Evolutionary conservation across 768 basidiomycete genomes (phyloP).

Genomic region (Pulveroboletus ravenelii): DNA sequence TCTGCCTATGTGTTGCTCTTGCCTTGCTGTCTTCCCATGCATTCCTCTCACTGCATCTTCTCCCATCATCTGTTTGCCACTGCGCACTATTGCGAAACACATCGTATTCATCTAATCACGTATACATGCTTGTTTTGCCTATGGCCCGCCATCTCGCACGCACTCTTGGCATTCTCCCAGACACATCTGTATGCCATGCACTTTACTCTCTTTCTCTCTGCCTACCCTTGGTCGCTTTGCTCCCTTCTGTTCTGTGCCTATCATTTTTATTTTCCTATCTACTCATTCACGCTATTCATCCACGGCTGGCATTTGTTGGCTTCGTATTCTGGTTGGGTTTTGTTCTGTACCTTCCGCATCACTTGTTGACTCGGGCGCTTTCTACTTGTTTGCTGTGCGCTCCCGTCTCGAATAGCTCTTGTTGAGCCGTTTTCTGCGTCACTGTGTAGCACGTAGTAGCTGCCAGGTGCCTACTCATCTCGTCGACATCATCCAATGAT

Average conservation of each 20-base stretch:
- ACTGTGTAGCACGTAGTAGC: conserved; percentile 33
- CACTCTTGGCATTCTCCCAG: conserved; percentile 20
- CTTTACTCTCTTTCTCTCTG: conserved; percentile 1
- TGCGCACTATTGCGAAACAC: conserved; percentile 33
- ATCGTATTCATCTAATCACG: conserved; percentile 31
- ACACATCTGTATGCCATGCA: conserved; percentile 26
- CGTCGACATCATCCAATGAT: conserved; percentile 10
- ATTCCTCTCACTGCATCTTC: conserved; percentile 21
- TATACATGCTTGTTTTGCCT: conserved; percentile 35
- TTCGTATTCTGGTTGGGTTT: conserved; percentile 24
- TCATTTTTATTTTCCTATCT: conserved; percentile 30
- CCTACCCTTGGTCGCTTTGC: conserved; percentile 24
- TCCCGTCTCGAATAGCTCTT: conserved; percentile 25
- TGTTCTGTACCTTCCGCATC: neutral
- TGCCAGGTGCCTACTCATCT: conserved; percentile 32
- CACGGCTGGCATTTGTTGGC: conserved; percentile 23
- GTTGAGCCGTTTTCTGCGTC: conserved; percentile 25
- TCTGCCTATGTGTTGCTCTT: conserved; percentile 34
- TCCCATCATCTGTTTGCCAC: conserved; percentile 22
- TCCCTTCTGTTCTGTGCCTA: conserved; percentile 13
- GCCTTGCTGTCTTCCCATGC: conserved; percentile 36
- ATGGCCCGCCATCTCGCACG: conserved; percentile 17
- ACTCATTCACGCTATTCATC: conserved; percentile 28
- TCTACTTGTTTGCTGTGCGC: conserved; percentile 29
- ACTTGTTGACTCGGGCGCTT: conserved; percentile 26